Evolutionary conservation across 495 filamentous ascomycete genomes (phyloP), one percentile per base, ranked within the genome.

Genomic region (Geopyxis carbonaria): DNA sequence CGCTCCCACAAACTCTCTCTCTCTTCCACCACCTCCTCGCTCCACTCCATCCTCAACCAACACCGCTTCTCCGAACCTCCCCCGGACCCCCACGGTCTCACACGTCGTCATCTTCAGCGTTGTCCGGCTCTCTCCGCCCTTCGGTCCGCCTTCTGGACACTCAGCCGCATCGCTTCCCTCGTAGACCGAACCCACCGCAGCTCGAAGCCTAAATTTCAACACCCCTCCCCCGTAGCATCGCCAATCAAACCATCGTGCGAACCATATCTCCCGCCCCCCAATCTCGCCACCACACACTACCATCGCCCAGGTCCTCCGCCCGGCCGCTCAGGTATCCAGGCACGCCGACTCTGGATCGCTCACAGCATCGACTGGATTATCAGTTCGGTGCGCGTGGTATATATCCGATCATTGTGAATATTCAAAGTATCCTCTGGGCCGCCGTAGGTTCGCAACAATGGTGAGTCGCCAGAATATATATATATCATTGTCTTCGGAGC

Each of bases 21-120:
- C 45, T 10, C 38, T 85, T 85, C 73, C 93, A 27, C 67, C 49
- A 40, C 47, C 33, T 44, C 45, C 52, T 37, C 43, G 42, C 47
- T 50, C 42, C 45, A 31, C 45, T 45, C 53, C 42, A 29, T 44
- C 45, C 43, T 45, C 45, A 42, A 42, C 44, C 43, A 41, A 43
- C 42, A 45, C 42, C 34, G 38, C 44, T 43, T 34, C 48, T 29
- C 38, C 44, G 35, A 36, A 43, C 49, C 45, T 21, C 37, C 35
- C 35, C 48, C 43, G 28, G 14, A 50, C 53, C 43, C 52, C 45
- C 46, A 43, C 50, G 38, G 50, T 48, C 55, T 53, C 51, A 43
- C 40, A 43, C 37, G 46, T 40, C 56, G 51, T 53, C 50, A 45
- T 51, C 51, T 53, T 51, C 51, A 52, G 43, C 46, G 46, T 42